A percentile compares a stretch with the other conserved stretches of the same genome.
Evolutionary conservation across 2,329 filamentous ascomycete species (phyloP).

Genomic region (Fusarium euwallaceae): DNA sequence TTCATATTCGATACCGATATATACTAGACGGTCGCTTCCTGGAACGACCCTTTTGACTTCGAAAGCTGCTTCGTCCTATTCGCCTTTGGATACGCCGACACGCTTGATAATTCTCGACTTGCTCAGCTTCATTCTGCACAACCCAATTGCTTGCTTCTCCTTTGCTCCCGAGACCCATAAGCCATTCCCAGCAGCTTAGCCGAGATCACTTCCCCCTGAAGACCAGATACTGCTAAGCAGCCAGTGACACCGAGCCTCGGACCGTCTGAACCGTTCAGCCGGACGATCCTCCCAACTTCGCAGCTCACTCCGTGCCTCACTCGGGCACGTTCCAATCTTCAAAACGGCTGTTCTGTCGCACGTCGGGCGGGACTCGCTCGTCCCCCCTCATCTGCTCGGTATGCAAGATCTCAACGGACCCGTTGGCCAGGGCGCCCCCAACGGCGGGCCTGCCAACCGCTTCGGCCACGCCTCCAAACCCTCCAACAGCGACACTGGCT

Average conservation of each 20-base stretch:
- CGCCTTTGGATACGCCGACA: constrained; percentile 38
- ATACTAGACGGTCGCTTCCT: constrained; percentile 44
- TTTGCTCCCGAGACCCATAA: constrained; percentile 33
- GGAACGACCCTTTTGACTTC: constrained; percentile 42
- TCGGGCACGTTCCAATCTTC: constrained; percentile 70
- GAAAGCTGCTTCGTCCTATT: constrained; percentile 28
- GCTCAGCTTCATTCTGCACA: constrained; percentile 40
- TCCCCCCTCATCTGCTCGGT: constrained; percentile 87
- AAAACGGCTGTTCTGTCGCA: constrained; percentile 88
- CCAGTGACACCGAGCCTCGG: constrained; percentile 26
- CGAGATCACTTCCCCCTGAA: constrained; percentile 14
- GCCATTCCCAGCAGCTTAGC: constrained; percentile 20
- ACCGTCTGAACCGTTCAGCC: constrained; percentile 25
- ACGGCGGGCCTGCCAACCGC: constrained; percentile 68
- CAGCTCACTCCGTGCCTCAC: constrained; percentile 42
- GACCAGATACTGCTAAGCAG: constrained; percentile 28
- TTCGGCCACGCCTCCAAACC: constrained; percentile 84
- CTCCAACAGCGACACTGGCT: constrained; percentile 86
- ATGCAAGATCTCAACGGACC: constrained; percentile 89
- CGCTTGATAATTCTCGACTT: constrained; percentile 42
- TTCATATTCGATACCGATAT: constrained; percentile 46
- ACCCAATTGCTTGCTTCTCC: constrained; percentile 32
- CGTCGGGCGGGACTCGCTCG: constrained; percentile 83
- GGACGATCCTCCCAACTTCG: constrained; percentile 22
- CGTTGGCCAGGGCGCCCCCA: constrained; percentile 58